Percentiles rank a stretch among this genome's conserved stretches.
These are phyloP conservation scores for Saccharomyces hybrid DNA, from an alignment of 1,139 yeast species.

Conservation along the genomic window DNA sequence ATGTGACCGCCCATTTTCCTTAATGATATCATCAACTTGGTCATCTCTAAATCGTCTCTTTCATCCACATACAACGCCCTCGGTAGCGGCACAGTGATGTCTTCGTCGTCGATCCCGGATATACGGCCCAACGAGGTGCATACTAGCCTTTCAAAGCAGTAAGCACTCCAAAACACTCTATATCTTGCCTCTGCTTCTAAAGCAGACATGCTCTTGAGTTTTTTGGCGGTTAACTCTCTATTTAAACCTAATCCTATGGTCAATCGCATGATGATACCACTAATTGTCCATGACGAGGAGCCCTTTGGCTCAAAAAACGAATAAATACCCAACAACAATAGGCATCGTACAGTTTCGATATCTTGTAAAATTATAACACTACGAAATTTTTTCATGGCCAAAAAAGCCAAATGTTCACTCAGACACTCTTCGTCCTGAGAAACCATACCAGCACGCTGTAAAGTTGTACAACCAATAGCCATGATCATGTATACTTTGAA, in stretches of 20 bases:
- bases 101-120: slow-evolving; percentile 40
- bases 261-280: slow-evolving; percentile 40
- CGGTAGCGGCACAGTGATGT: slow-evolving; percentile 41
- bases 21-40: slow-evolving; percentile 36
- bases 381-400: slow-evolving; percentile 35
- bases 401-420: slow-evolving; percentile 33
- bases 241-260: slow-evolving; percentile 40
- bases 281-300: slow-evolving; percentile 42
- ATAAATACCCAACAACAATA: slow-evolving; percentile 40
- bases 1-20: slow-evolving; percentile 40
- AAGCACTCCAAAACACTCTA: slow-evolving; percentile 46
- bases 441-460: slow-evolving; percentile 37
- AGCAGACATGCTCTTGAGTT: slow-evolving; percentile 25
- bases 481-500: slow-evolving; percentile 44
- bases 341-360: slow-evolving; percentile 35
- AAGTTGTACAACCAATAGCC: slow-evolving; percentile 43
- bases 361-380: slow-evolving; percentile 34
- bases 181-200: slow-evolving; percentile 38
- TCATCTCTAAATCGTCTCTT: slow-evolving; percentile 35
- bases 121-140: slow-evolving; percentile 41
- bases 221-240: slow-evolving; percentile 31
- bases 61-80: slow-evolving; percentile 36
- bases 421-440: slow-evolving; percentile 32
- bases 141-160: slow-evolving; percentile 41
- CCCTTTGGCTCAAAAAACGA: slow-evolving; percentile 42